Base-by-base conservation (phyloP, 768 basidiomycete genomes). In the Dendrothele bispora region DNA sequence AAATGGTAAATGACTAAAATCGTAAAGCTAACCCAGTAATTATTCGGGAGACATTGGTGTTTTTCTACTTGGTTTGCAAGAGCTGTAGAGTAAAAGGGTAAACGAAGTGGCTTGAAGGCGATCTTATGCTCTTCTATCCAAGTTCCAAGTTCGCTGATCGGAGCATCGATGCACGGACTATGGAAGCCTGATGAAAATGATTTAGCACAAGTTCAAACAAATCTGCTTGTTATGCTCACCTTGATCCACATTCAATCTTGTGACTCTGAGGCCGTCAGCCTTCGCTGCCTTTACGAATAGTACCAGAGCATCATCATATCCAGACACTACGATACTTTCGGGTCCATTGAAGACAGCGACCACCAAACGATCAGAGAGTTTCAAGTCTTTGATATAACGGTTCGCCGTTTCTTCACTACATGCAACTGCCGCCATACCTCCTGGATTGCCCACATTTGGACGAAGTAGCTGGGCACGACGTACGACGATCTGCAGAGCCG, bases 371-470 rank as follows among this genome's bases (percentile, higher is more conserved):
- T 53, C 50, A 21, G 45, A 37, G 17, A 67, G 12, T 4, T 54
- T 50, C 38, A 65, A 45, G 4, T 55, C 55, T 12, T 57, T 43
- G 14, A 67, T 62, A 38, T 58, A 61, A 5, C 44, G 38, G 3
- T 43, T 34, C 24, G 67, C 53, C 12, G 48, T 55, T 4, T 57
- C 58, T 40, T 62, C 60, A 1, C 53, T 45, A 5, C 63, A 61
- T 24, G 60, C 60, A 15, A 69, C 46, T 5, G 66, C 65, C n/a
- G 54, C 65, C 67, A 69, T 69, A 4, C 63, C 65, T 3, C 57
- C 67, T 8, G 67, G 64, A 36, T 42, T 55, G 17, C 54, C 43
- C 11, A 62, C 55, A 43, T 59, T 52, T 2, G 64, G 57, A 7
- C 60, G 56, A n/a, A 69, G 58, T 5, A 65, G 55, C 28, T 53